A percentile compares a stretch with the other conserved stretches of the same genome.
These are phyloP conservation scores for Fusarium coffeatum DNA, from an alignment of 2,329 filamentous ascomycete genomes.

Conservation along the genomic window DNA sequence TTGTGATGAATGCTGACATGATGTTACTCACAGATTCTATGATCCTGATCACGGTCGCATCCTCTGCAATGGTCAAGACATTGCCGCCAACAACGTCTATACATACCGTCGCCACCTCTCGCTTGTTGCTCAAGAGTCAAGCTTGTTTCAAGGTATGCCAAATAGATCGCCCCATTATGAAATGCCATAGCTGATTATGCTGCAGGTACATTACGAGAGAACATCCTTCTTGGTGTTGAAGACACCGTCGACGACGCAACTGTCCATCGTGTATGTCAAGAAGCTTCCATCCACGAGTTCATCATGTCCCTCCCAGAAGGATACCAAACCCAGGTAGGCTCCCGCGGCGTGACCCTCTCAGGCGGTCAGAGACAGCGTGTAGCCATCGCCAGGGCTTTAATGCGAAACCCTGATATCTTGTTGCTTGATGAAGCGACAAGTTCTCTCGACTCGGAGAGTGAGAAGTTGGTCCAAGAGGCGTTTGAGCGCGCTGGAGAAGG, in stretches of 20 bases:
- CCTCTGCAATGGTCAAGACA: conserved; percentile 70
- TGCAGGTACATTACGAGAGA: conserved; percentile 61
- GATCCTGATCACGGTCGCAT: conserved; percentile 69
- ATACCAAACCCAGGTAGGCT: conserved; percentile 75
- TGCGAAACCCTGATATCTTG: conserved; percentile 72
- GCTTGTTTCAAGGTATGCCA: conserved; percentile 70
- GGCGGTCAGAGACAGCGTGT: conserved; percentile 78
- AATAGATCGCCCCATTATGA: no score
- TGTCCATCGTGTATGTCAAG: conserved; percentile 64
- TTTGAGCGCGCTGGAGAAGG: conserved; percentile 72
- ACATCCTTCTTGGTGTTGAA: conserved; percentile 73
- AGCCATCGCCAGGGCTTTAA: conserved; percentile 74
- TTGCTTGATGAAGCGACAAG: conserved; percentile 80
- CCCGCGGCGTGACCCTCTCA: conserved; percentile 72
- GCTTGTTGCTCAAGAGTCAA: conserved; percentile 79
- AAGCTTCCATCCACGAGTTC: conserved; percentile 78
- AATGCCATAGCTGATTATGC: no score
- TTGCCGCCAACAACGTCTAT: conserved; percentile 67
- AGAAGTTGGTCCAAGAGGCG: conserved; percentile 72
- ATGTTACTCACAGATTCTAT: conserved; percentile 65
- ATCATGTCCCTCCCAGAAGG: conserved; percentile 74
- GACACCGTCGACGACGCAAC: conserved; percentile 63
- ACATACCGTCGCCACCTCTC: conserved; percentile 73
- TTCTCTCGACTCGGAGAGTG: conserved; percentile 72
- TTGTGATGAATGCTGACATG: no score